phyloP scores from a whole-genome alignment of 1,284 basidiomycete genomes.

The Boletus semigastroideus region DNA sequence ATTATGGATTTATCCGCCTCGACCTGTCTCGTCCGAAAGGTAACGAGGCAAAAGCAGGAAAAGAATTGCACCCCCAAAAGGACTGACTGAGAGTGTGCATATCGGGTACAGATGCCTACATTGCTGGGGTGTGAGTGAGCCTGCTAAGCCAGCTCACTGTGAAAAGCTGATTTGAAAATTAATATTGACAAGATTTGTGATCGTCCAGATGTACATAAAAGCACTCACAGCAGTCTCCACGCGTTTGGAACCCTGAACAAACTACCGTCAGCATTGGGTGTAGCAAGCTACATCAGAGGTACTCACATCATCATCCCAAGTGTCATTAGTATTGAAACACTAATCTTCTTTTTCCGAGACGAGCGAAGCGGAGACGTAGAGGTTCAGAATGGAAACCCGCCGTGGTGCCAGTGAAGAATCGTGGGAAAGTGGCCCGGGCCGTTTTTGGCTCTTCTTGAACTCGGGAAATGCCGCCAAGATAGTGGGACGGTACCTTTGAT shows the following conservation, averaged over 20 bases:
- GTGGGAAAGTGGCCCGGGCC: conserved; percentile 18
- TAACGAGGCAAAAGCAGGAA: conserved; percentile 52
- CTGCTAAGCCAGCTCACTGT: conserved; percentile 51
- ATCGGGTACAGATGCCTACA: conserved; percentile 5
- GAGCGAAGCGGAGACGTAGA: neutral
- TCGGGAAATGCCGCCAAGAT: too few species aligned
- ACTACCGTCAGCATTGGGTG: conserved; percentile 4
- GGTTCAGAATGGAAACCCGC: conserved; percentile 3
- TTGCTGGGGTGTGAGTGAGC: conserved; percentile 6
- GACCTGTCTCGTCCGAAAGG: conserved; percentile 52
- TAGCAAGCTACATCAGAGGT: conserved; percentile 4
- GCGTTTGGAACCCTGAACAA: conserved; percentile 55
- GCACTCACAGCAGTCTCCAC: conserved; percentile 56
- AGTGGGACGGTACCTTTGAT: too few species aligned
- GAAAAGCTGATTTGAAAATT: conserved; percentile 40
- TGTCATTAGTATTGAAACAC: conserved; percentile 29
- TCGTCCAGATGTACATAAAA: conserved; percentile 2
- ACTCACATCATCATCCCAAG: conserved; percentile 54
- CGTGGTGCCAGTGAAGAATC: neutral
- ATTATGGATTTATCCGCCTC: conserved; percentile 50
- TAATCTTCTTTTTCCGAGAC: too few species aligned
- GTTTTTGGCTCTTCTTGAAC: too few species aligned
- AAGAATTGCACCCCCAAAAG: conserved; percentile 73
- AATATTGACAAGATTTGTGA: conserved; percentile 5
- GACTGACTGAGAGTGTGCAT: conserved; percentile 58